Evolutionary conservation across 2,329 filamentous ascomycete genomes (phyloP).

Genomic region (Colletotrichum eremochloae): DNA sequence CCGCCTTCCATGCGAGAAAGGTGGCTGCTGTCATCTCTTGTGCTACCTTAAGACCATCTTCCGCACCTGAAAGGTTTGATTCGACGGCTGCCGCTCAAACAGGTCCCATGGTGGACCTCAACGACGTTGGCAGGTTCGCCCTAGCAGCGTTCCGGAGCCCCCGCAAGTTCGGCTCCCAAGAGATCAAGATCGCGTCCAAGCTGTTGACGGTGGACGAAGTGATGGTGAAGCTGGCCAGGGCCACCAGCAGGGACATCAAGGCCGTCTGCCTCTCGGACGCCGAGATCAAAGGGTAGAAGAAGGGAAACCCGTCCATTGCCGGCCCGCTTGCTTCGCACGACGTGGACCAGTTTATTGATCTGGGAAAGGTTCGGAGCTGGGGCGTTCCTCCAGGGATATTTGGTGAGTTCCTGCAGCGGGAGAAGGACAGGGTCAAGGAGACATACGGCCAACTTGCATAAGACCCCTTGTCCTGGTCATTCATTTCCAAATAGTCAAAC

Average conservation of each 20-base stretch:
- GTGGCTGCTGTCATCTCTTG: too few species aligned
- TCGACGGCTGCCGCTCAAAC: too few species aligned
- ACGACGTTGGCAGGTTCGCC: too few species aligned
- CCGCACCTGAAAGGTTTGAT: too few species aligned
- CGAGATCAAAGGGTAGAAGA: constrained; percentile 54
- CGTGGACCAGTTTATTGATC: constrained; percentile 53
- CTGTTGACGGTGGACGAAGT: too few species aligned
- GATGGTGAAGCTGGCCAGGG: too few species aligned
- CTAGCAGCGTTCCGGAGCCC: too few species aligned
- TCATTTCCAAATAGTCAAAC: background rate
- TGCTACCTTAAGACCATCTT: too few species aligned
- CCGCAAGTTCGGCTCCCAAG: too few species aligned
- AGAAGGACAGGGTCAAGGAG: constrained; percentile 51
- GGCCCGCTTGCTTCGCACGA: constrained; percentile 54
- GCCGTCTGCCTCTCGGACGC: constrained; percentile 57
- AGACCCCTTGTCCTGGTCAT: background rate
- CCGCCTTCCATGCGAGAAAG: too few species aligned
- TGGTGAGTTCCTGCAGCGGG: constrained; percentile 56
- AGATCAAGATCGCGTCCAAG: too few species aligned
- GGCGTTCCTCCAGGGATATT: constrained; percentile 59
- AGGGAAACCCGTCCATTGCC: constrained; percentile 53
- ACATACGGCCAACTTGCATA: constrained; percentile 45
- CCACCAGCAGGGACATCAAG: constrained; percentile 51
- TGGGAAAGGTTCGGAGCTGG: constrained; percentile 52
- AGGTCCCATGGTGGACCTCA: too few species aligned